A percentile compares a stretch with the other conserved stretches of the same genome.
Conservation (phyloP, 805 yeast genomes). For the Schwanniomyces occidentalis region DNA sequence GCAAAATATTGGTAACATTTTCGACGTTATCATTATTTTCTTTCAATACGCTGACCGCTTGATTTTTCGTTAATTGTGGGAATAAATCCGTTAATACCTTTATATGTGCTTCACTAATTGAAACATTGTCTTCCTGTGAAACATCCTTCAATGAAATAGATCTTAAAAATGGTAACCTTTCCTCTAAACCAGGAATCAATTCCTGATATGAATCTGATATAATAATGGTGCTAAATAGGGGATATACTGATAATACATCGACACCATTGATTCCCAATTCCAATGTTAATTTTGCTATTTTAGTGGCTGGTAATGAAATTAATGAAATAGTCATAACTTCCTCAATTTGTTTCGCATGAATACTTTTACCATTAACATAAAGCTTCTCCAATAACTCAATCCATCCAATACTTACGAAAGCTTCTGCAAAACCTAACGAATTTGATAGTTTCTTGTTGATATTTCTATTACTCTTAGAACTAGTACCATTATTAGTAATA, state of each 20-base stretch:
- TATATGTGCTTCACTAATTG: slow-evolving; percentile 35
- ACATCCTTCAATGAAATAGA: slow-evolving; percentile 11
- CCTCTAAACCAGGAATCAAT: slow-evolving; percentile 51
- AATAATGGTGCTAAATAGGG: slow-evolving; percentile 56
- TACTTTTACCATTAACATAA: slow-evolving; percentile 57
- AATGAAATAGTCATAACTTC: slow-evolving; percentile 55
- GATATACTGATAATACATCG: slow-evolving; percentile 46
- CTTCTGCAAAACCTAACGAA: slow-evolving; percentile 47
- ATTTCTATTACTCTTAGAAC: slow-evolving; percentile 11
- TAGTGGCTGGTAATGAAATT: slow-evolving; percentile 45
- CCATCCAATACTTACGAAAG: slow-evolving; percentile 59
- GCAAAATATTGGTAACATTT: slow-evolving; percentile 51
- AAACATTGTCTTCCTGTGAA: neutral
- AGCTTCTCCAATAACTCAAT: slow-evolving; percentile 56
- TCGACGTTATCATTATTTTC: slow-evolving; percentile 56
- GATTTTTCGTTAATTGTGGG: slow-evolving; percentile 55
- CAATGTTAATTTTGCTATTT: slow-evolving; percentile 42
- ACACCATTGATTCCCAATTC: slow-evolving; percentile 46
- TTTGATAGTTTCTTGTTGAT: slow-evolving; percentile 21
- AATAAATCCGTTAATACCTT: slow-evolving; percentile 55
- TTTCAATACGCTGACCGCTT: slow-evolving; percentile 50
- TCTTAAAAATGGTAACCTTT: slow-evolving; percentile 50
- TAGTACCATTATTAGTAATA: slow-evolving; percentile 3
- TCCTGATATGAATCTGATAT: slow-evolving; percentile 48
- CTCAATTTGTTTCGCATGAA: slow-evolving; percentile 46